Evolutionary conservation across 2,329 filamentous ascomycete genomes (phyloP).

Genomic region (Fusarium oxysporum): DNA sequence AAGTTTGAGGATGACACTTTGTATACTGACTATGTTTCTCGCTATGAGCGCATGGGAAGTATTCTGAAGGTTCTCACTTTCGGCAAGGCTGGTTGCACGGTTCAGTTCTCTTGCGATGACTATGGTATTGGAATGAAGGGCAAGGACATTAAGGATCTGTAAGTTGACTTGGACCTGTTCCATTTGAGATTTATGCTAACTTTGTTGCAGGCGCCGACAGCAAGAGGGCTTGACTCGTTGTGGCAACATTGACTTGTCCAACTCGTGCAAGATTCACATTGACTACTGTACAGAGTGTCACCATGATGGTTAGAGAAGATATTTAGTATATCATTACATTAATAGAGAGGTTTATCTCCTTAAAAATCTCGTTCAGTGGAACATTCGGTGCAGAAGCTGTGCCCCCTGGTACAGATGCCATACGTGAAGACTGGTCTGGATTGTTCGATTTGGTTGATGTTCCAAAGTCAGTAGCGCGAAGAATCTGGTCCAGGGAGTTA

Average conservation of each 20-base stretch:
- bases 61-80: conserved; percentile 4
- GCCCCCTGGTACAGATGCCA: too few species aligned
- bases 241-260: conserved; percentile 11
- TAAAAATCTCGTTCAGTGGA: too few species aligned
- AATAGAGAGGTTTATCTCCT: too few species aligned
- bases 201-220: background rate
- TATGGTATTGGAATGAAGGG: conserved; percentile 25
- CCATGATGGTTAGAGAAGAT: background rate
- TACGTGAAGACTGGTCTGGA: too few species aligned
- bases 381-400: too few species aligned
- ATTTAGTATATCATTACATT: too few species aligned
- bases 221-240: background rate
- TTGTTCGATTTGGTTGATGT: too few species aligned
- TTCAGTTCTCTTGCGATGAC: conserved; percentile 18
- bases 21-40: background rate
- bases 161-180: too few species aligned
- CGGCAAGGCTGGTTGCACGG: conserved; percentile 3
- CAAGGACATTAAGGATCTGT: conserved; percentile 13
- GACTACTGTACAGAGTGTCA: conserved; percentile 3
- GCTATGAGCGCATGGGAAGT: conserved; percentile 10
- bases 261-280: conserved; percentile 17
- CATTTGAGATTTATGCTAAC: background rate
- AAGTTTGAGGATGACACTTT: conserved; percentile 15
- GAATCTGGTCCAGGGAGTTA: too few species aligned
- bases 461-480: too few species aligned